Percentiles rank a stretch among this genome's conserved stretches.
phyloP scores from a whole-genome alignment of 257 asterid species.

The Solanum habrochaites region DNA sequence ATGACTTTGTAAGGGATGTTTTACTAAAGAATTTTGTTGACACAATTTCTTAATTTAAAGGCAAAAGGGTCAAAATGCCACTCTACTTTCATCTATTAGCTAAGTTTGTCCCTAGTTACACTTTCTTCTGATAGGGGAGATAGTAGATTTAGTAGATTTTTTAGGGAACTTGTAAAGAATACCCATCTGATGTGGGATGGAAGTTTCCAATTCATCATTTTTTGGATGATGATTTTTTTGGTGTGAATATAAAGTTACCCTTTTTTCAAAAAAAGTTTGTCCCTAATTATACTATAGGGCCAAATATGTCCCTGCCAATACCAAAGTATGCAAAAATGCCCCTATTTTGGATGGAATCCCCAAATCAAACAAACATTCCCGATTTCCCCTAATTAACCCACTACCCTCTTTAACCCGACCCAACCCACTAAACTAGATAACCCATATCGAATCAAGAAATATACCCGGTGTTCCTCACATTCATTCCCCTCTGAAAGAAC shows the following conservation, averaged over 20 bases:
- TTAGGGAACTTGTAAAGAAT: no score
- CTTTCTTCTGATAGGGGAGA: no score
- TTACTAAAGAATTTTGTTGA: background rate
- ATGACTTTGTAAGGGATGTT: background rate
- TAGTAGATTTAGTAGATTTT: no score
- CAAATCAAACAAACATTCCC: background rate
- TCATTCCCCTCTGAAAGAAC: background rate
- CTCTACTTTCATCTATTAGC: background rate
- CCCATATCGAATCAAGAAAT: background rate
- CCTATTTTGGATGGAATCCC: background rate
- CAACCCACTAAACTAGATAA: background rate
- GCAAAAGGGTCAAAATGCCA: background rate
- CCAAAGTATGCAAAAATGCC: background rate
- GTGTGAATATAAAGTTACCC: no score
- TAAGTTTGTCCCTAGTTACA: background rate
- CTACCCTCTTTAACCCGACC: background rate
- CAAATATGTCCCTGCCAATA: background rate
- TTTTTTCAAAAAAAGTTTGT: background rate
- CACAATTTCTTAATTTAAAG: background rate
- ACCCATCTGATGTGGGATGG: no score
- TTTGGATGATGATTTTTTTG: no score
- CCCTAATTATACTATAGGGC: background rate
- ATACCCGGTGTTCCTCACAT: background rate
- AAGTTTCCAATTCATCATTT: no score
- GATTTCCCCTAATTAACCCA: background rate